phyloP scores from a whole-genome alignment of 768 basidiomycete genomes.

The Rhodosporidiobolus sp. region DNA sequence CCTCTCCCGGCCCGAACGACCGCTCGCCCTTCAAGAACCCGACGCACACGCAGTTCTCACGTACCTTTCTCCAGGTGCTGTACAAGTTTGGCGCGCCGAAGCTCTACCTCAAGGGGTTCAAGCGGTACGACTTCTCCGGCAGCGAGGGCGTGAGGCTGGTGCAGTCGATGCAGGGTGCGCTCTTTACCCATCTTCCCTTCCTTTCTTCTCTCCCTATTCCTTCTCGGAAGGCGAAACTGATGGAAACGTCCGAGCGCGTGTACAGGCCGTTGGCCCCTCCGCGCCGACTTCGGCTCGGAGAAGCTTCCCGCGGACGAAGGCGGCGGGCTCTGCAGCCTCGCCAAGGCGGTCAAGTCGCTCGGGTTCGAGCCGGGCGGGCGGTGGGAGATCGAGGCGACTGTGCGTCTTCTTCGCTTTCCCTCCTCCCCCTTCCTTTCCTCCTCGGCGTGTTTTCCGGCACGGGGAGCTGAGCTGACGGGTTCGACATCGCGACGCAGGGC shows the following conservation, averaged over 20 bases:
- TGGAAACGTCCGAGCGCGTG: too few relatives aligned
- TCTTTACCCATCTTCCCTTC: neutral
- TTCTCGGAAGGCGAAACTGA: neutral
- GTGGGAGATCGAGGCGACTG: conserved; percentile 34
- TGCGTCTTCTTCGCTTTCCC: neutral
- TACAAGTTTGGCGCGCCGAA: conserved; percentile 9
- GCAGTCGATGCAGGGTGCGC: conserved; percentile 19
- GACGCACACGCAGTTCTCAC: conserved; percentile 21
- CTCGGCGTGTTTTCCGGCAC: too few relatives aligned
- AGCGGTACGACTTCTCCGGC: conserved; percentile 18
- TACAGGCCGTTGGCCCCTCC: too few relatives aligned
- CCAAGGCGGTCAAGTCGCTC: conserved; percentile 14
- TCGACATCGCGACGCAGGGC: neutral
- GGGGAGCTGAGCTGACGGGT: neutral
- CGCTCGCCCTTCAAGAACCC: conserved; percentile 18
- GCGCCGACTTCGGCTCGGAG: too few relatives aligned
- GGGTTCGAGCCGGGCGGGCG: conserved; percentile 15
- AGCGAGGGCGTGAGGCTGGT: conserved; percentile 9
- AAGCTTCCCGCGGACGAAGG: neutral
- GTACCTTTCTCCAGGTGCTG: conserved; percentile 6
- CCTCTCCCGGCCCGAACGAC: neutral
- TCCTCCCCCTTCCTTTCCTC: neutral
- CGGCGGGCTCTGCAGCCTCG: conserved; percentile 27
- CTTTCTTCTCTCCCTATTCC: neutral
- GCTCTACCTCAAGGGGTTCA: neutral